Evolutionary conservation across 1,284 basidiomycete species (phyloP).

Genomic region (Trichosporon sp.): DNA sequence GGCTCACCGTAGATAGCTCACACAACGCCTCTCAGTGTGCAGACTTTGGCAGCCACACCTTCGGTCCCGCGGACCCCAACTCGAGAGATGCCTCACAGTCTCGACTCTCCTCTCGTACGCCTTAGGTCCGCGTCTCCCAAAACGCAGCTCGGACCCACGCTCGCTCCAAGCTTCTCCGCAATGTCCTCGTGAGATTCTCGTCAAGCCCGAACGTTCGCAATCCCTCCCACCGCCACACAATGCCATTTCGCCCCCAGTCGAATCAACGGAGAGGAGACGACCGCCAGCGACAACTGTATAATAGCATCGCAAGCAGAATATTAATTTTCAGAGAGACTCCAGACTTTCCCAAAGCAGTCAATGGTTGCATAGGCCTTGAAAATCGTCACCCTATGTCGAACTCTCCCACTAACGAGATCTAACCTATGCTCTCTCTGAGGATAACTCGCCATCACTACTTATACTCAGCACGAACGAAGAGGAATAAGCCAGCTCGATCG

Average conservation of each 20-base stretch:
- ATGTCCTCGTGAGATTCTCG: not conserved
- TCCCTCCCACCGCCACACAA: no score
- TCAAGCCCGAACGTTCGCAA: not conserved
- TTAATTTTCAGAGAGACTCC: not conserved
- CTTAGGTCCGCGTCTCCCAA: not conserved
- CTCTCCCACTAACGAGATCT: no score
- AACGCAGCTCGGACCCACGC: not conserved
- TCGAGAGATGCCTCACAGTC: not conserved
- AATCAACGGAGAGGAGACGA: no score
- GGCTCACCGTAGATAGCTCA: slow-evolving; percentile 3
- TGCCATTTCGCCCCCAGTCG: not conserved
- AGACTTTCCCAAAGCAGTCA: not conserved
- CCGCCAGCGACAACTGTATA: no score
- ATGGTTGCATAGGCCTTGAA: no score
- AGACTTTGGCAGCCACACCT: slow-evolving; percentile 26
- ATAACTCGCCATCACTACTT: no score
- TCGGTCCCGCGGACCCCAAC: not conserved
- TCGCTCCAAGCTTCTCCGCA: not conserved
- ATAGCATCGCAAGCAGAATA: not conserved
- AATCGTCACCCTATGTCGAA: no score
- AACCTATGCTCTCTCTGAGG: no score
- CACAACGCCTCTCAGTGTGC: slow-evolving; percentile 24
- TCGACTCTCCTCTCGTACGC: not conserved
- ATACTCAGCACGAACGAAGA: no score
- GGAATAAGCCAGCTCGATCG: no score